A percentile compares a stretch with the other conserved stretches of the same genome.
These are phyloP conservation scores for Adenanthera pavonina DNA, from an alignment of 306 rosid species.

Conservation along the genomic window DNA sequence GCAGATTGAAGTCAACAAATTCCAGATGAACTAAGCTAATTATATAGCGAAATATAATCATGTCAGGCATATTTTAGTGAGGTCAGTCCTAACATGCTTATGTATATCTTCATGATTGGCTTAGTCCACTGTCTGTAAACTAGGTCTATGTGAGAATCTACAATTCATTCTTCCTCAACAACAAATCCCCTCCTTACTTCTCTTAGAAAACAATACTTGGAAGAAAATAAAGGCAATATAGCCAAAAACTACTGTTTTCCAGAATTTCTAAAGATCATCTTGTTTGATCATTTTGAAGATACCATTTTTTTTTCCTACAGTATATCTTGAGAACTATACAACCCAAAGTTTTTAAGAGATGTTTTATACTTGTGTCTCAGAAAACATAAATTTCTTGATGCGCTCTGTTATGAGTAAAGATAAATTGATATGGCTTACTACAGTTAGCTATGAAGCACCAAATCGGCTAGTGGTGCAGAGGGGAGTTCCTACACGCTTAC, in stretches of 20 bases:
- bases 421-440: background rate
- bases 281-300: background rate
- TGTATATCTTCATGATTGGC: background rate
- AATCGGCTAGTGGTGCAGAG: background rate
- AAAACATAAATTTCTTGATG: background rate
- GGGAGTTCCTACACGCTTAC: slow-evolving; percentile 46
- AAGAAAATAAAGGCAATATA: background rate
- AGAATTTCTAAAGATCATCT: background rate
- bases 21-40: background rate
- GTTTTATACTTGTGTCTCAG: background rate
- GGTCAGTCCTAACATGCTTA: background rate
- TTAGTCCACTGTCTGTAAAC: background rate
- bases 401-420: background rate
- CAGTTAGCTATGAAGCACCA: background rate
- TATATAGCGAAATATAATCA: background rate
- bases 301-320: background rate
- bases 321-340: background rate
- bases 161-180: background rate
- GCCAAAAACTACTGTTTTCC: background rate
- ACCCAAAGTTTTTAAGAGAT: background rate
- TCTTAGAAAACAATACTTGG: background rate
- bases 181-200: background rate
- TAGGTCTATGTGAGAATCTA: background rate
- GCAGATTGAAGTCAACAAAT: background rate
- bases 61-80: background rate